phyloP scores from a whole-genome alignment of 768 basidiomycete genomes.

The Gloeopeniophorella convolvens region DNA sequence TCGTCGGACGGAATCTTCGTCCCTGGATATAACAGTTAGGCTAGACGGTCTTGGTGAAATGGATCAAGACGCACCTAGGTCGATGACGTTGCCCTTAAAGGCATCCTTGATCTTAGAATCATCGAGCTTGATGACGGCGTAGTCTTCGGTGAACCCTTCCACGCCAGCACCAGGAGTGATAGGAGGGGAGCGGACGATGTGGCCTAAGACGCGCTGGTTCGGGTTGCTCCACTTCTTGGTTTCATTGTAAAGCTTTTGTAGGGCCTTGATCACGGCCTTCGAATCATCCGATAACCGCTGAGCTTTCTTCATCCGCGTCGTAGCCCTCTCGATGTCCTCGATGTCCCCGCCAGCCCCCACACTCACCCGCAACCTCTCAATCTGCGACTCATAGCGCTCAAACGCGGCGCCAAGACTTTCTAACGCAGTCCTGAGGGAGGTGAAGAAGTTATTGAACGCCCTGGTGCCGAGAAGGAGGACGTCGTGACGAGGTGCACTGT shows the following conservation, averaged over 20 bases:
- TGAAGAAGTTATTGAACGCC: slow-evolving; percentile 24
- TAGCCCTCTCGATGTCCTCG: not conserved
- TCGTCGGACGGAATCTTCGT: not conserved
- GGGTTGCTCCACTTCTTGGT: not conserved
- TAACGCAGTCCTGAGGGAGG: slow-evolving; percentile 24
- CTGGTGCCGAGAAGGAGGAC: slow-evolving; percentile 29
- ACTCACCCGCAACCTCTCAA: not conserved
- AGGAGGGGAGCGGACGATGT: not conserved
- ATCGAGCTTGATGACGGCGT: slow-evolving; percentile 5
- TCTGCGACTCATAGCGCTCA: not conserved
- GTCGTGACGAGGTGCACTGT: slow-evolving; percentile 22
- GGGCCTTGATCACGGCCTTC: not conserved
- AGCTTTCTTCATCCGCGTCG: not conserved
- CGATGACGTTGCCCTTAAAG: slow-evolving; percentile 9
- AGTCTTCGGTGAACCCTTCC: slow-evolving; percentile 14
- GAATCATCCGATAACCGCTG: not conserved
- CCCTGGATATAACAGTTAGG: slow-evolving; percentile 11
- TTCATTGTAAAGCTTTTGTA: not conserved
- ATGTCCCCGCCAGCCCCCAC: not conserved
- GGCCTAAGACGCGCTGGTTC: not conserved
- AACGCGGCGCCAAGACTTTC: not conserved
- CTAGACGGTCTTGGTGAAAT: not conserved
- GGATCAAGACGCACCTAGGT: slow-evolving; percentile 20
- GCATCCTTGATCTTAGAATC: not conserved
- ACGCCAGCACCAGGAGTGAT: not conserved